These are phyloP conservation scores for Aquilaria malaccensis DNA, from an alignment of 345 rosid genomes.

Conservation along the genomic window DNA sequence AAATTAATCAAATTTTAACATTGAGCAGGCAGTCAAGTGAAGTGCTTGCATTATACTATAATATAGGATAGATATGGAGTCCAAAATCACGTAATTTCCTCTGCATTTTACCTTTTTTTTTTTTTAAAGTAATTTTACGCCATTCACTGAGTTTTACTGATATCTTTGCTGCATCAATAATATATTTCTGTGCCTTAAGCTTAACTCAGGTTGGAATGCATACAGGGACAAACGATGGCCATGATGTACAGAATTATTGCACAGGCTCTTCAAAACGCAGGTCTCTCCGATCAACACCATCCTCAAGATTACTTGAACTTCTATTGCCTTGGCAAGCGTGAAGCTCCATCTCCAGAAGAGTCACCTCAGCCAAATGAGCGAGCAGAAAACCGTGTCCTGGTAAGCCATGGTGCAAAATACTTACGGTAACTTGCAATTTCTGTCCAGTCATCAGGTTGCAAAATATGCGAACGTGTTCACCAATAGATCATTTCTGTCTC, in stretches of 20 bases:
- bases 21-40: no score
- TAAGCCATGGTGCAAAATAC: constrained; percentile 9
- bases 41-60: no score
- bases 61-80: no score
- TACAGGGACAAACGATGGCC: constrained; percentile 57
- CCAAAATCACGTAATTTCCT: no score
- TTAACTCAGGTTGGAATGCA: constrained; percentile 11
- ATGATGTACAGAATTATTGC: constrained; percentile 65
- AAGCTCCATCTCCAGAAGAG: constrained; percentile 17
- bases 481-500: not conserved
- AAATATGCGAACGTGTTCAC: not conserved
- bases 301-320: constrained; percentile 61
- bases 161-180: no score
- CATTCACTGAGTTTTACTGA: no score
- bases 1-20: no score
- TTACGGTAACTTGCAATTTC: no score
- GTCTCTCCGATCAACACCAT: constrained; percentile 31
- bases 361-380: constrained; percentile 16
- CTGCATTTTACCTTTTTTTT: no score
- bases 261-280: constrained; percentile 34
- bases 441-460: not conserved
- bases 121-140: no score
- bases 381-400: constrained; percentile 36
- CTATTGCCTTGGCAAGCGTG: constrained; percentile 70
- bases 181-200: not conserved